Evolutionary conservation across 192 early-diverging fungal genomes (phyloP).

Genomic region (Coemansia biformis): DNA sequence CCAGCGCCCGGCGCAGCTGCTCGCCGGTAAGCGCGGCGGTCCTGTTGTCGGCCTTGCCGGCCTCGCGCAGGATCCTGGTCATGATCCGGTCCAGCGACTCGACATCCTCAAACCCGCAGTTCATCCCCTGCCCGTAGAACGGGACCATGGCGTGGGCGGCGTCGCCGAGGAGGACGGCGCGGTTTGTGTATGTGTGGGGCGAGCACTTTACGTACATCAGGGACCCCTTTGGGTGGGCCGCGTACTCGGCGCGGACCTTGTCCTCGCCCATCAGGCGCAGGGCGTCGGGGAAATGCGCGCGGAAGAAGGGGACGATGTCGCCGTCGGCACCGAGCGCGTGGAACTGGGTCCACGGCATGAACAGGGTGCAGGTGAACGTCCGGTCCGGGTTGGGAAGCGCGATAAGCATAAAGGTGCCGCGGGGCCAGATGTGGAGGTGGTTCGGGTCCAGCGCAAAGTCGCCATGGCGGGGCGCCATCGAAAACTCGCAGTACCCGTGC

Average conservation of each 20-base stretch:
- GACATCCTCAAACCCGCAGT: slow-evolving; percentile 96
- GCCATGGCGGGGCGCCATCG: slow-evolving; percentile 65
- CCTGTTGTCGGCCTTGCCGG: slow-evolving; percentile 10
- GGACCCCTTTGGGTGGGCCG: slow-evolving; percentile 76
- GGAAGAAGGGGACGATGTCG: slow-evolving; percentile 68
- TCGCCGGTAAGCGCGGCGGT: slow-evolving; percentile 35
- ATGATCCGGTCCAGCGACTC: slow-evolving; percentile 55
- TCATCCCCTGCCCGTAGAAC: slow-evolving; percentile 98
- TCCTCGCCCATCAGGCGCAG: slow-evolving; percentile 73
- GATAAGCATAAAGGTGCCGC: slow-evolving; percentile 95
- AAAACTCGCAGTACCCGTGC: slow-evolving; percentile 88
- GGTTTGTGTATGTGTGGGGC: slow-evolving; percentile 80
- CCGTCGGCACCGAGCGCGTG: slow-evolving; percentile 59
- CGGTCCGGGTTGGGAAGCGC: slow-evolving; percentile 91
- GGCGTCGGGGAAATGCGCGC: slow-evolving; percentile 69
- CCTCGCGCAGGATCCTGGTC: slow-evolving; percentile 55
- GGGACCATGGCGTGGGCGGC: slow-evolving; percentile 98
- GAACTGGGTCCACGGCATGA: slow-evolving; percentile 89
- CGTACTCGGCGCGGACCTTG: slow-evolving; percentile 67
- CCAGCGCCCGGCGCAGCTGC: slow-evolving; percentile 57
- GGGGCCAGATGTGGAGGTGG: slow-evolving; percentile 97
- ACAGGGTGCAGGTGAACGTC: slow-evolving; percentile 93
- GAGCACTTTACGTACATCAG: slow-evolving; percentile 78
- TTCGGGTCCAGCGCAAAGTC: slow-evolving; percentile 81
- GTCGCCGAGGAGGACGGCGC: slow-evolving; percentile 81